phyloP scores from a whole-genome alignment of 371 early-diverging fungal species.

The Quaeritorhiza haematococci region DNA sequence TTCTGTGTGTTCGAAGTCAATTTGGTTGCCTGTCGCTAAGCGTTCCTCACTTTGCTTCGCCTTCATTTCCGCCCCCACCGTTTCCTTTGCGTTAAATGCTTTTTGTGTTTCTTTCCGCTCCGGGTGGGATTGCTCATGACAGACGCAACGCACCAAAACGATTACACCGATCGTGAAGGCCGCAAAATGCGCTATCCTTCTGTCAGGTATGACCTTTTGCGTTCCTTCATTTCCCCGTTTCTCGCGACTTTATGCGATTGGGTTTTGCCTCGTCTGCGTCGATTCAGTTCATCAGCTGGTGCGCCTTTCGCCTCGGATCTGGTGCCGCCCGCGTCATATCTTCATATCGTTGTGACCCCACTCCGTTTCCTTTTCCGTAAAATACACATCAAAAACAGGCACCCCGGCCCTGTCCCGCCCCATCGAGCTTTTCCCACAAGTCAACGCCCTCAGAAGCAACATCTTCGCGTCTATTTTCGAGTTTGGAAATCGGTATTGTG shows the following conservation, averaged over 20 bases:
- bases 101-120: background rate
- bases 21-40: no score
- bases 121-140: conserved; percentile 3
- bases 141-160: conserved; percentile 42
- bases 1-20: no score
- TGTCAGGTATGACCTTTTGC: conserved; percentile 17
- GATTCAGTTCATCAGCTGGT: no score
- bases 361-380: background rate
- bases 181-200: conserved; percentile 35
- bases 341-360: no score
- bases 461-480: conserved; percentile 35
- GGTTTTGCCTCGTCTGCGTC: background rate
- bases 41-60: no score
- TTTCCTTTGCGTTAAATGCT: no score
- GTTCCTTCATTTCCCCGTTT: conserved; percentile 11
- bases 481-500: conserved; percentile 60
- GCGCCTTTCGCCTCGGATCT: no score
- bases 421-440: conserved; percentile 54
- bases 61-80: no score
- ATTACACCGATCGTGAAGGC: conserved; percentile 46
- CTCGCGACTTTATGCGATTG: background rate
- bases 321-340: no score
- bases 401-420: conserved; percentile 61
- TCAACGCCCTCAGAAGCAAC: no score
- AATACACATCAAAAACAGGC: conserved; percentile 26